phyloP scores from a whole-genome alignment of 495 filamentous ascomycete genomes.

The Hapsidospora chrysogenum region DNA sequence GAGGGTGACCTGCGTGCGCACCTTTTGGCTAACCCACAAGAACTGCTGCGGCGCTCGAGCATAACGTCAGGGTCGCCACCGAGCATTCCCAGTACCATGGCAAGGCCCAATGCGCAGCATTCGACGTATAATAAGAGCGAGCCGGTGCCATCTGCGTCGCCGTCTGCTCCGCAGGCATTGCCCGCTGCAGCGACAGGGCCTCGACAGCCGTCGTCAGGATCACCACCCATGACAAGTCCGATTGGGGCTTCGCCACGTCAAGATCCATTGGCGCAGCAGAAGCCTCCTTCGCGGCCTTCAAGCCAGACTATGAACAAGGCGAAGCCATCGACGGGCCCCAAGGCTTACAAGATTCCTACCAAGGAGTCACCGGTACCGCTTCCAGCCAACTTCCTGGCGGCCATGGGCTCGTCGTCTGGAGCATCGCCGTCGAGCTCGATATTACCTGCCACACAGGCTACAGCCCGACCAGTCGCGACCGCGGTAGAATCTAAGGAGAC shows the following conservation, averaged over 20 bases:
- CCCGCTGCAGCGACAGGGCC: no score
- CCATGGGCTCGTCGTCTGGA: not conserved
- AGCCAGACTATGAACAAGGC: slow-evolving; percentile 1
- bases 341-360: slow-evolving; percentile 2
- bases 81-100: not conserved
- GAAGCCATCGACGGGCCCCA: not conserved
- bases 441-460: no score
- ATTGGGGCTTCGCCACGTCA: not conserved
- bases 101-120: not conserved
- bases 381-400: slow-evolving; percentile 2
- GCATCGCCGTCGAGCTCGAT: not conserved
- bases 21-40: slow-evolving; percentile 10
- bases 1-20: slow-evolving; percentile 31
- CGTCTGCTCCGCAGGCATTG: no score
- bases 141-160: no score
- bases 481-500: no score
- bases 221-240: no score
- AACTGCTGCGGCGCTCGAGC: not conserved
- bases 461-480: no score
- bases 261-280: not conserved
- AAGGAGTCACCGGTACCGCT: slow-evolving; percentile 4
- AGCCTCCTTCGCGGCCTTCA: not conserved
- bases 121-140: no score
- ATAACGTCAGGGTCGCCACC: not conserved
- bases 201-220: not conserved